These are phyloP conservation scores for Knoxia roxburghii DNA, from an alignment of 257 asterid genomes.

Conservation along the genomic window DNA sequence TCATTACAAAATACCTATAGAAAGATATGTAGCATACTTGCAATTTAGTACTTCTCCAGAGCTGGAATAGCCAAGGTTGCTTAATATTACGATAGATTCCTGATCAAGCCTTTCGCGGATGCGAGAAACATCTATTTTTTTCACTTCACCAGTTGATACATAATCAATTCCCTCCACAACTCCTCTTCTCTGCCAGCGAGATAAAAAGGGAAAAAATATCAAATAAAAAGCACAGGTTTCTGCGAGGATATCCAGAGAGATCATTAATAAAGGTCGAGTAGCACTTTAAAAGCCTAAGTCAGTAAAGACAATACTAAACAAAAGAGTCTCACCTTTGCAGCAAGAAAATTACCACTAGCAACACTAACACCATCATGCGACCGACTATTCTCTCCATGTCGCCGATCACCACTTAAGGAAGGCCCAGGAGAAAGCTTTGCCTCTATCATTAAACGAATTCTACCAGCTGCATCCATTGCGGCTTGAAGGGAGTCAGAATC, in stretches of 20 bases:
- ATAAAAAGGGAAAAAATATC: slow-evolving; percentile 11
- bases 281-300: background rate
- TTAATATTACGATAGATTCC: slow-evolving; percentile 62
- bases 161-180: slow-evolving; percentile 80
- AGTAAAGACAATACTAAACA: slow-evolving; percentile 1
- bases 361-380: slow-evolving; percentile 78
- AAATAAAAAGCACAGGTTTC: background rate
- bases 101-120: slow-evolving; percentile 78
- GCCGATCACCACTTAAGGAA: slow-evolving; percentile 71
- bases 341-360: slow-evolving; percentile 81
- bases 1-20: slow-evolving; percentile 51
- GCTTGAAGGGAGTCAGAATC: slow-evolving; percentile 85
- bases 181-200: slow-evolving; percentile 75
- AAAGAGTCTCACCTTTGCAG: slow-evolving; percentile 62
- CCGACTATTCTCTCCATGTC: slow-evolving; percentile 84
- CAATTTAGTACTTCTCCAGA: slow-evolving; percentile 93
- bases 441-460: slow-evolving; percentile 69
- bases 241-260: background rate
- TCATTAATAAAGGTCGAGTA: background rate
- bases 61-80: slow-evolving; percentile 91
- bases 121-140: slow-evolving; percentile 84
- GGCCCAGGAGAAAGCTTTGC: slow-evolving; percentile 95
- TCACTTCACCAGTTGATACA: slow-evolving; percentile 88
- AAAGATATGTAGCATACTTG: slow-evolving; percentile 76
- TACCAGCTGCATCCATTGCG: slow-evolving; percentile 86